Evolutionary conservation across 495 filamentous ascomycete genomes (phyloP).

Genomic region (Tuber magnatum): DNA sequence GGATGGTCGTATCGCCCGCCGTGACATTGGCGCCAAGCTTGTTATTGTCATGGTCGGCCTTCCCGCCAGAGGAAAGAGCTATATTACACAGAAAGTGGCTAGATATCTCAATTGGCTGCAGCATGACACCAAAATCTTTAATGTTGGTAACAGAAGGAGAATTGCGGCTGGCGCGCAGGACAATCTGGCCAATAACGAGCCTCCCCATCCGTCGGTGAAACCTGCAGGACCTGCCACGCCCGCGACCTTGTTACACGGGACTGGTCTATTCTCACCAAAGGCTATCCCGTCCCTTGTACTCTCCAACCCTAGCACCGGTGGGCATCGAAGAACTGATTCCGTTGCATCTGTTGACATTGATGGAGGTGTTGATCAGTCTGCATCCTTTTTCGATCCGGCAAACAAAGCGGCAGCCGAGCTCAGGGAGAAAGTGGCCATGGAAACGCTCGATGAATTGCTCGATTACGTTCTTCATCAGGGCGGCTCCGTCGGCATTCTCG

Average conservation of each 20-base stretch:
- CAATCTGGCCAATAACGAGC: slow-evolving; percentile 40
- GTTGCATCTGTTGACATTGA: slow-evolving; percentile 25
- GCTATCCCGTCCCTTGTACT: slow-evolving; percentile 9
- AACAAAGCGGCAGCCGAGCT: slow-evolving; percentile 75
- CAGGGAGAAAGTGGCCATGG: slow-evolving; percentile 82
- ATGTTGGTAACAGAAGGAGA: slow-evolving; percentile 84
- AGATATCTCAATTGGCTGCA: slow-evolving; percentile 96
- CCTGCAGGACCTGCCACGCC: slow-evolving; percentile 25
- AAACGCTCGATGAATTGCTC: slow-evolving; percentile 83
- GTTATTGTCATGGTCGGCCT: slow-evolving; percentile 98
- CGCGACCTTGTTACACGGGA: slow-evolving; percentile 34
- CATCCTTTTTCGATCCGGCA: slow-evolving; percentile 86
- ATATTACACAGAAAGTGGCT: slow-evolving; percentile 95
- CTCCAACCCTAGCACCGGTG: slow-evolving; percentile 15
- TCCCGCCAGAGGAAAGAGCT: slow-evolving; percentile 90
- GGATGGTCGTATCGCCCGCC: slow-evolving; percentile 81
- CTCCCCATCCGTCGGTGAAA: slow-evolving; percentile 26
- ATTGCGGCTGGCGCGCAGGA: slow-evolving; percentile 58
- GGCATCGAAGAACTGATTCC: slow-evolving; percentile 28
- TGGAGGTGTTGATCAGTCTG: slow-evolving; percentile 73
- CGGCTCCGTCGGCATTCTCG: slow-evolving; percentile 93
- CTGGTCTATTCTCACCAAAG: background rate
- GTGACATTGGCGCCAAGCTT: slow-evolving; percentile 89
- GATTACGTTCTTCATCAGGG: slow-evolving; percentile 74
- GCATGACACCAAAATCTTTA: slow-evolving; percentile 91